Evolutionary conservation across 2,329 filamentous ascomycete genomes (phyloP).

Genomic region (Lachnellula willkommii): DNA sequence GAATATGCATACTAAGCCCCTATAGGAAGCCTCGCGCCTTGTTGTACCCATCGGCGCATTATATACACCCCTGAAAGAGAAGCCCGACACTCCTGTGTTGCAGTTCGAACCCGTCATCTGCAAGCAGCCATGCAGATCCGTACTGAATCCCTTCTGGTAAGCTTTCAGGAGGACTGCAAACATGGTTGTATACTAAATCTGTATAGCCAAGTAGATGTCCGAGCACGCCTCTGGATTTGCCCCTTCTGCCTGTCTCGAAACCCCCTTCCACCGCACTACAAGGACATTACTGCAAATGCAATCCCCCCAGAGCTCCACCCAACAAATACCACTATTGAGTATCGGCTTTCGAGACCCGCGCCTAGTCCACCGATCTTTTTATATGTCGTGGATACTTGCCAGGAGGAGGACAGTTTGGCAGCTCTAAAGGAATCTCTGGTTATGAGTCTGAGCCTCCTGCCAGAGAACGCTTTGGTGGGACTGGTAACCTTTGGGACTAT

Average conservation of each 20-base stretch:
- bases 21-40: conserved; percentile 83
- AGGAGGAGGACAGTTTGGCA: conserved; percentile 79
- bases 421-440: conserved; percentile 81
- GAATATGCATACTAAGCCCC: conserved; percentile 24
- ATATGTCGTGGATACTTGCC: conserved; percentile 83
- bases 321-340: conserved; percentile 84
- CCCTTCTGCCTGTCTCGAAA: conserved; percentile 84
- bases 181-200: conserved; percentile 20
- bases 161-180: conserved; percentile 24
- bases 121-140: conserved; percentile 91
- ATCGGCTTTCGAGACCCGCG: conserved; percentile 73
- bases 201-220: conserved; percentile 71
- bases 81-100: conserved; percentile 78
- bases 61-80: conserved; percentile 94
- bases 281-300: conserved; percentile 77
- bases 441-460: conserved; percentile 76
- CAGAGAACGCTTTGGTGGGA: conserved; percentile 75
- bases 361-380: conserved; percentile 81
- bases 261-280: conserved; percentile 78
- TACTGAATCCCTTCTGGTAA: conserved; percentile 95
- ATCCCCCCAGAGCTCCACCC: conserved; percentile 81
- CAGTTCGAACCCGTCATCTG: conserved; percentile 96
- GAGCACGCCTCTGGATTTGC: conserved; percentile 81
- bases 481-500: conserved; percentile 89
- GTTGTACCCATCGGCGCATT: conserved; percentile 94